Evolutionary conservation across 192 early-diverging fungal genomes (phyloP).

Genomic region (Dispira parvispora): DNA sequence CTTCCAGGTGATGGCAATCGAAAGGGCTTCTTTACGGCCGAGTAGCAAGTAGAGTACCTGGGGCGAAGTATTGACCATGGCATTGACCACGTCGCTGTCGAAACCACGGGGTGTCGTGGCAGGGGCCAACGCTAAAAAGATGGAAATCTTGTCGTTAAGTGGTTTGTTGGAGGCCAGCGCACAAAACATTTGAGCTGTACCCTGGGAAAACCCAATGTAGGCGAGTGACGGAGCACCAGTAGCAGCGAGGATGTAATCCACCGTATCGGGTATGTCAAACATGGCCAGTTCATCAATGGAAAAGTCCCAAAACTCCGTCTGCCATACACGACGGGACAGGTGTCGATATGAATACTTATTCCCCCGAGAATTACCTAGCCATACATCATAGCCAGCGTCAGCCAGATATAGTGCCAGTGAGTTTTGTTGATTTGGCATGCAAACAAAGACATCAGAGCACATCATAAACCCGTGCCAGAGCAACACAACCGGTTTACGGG

Average conservation of each 20-base stretch:
- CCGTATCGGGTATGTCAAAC: constrained; percentile 68
- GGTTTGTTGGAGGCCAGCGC: constrained; percentile 58
- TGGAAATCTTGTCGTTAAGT: constrained; percentile 69
- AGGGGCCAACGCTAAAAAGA: constrained; percentile 84
- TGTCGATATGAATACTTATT: constrained; percentile 92
- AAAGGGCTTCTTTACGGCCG: constrained; percentile 67
- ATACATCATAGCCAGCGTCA: constrained; percentile 86
- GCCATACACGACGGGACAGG: constrained; percentile 36
- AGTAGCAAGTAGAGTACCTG: constrained; percentile 76
- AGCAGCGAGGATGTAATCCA: constrained; percentile 71
- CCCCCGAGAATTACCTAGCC: constrained; percentile 86
- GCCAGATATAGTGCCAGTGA: constrained; percentile 73
- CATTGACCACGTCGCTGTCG: constrained; percentile 61
- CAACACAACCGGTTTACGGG: constrained; percentile 66
- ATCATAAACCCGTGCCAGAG: constrained; percentile 93
- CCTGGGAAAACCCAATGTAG: constrained; percentile 96
- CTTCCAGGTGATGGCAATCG: constrained; percentile 72
- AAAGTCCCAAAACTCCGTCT: constrained; percentile 81
- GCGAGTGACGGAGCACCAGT: constrained; percentile 67
- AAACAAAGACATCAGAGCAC: constrained; percentile 85
- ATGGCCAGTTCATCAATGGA: constrained; percentile 81
- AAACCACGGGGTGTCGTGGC: constrained; percentile 71
- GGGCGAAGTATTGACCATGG: constrained; percentile 69
- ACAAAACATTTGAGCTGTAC: constrained; percentile 78
- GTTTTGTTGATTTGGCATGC: constrained; percentile 52